Conservation (phyloP, 768 basidiomycete species). For the Termitomyces sp. region DNA sequence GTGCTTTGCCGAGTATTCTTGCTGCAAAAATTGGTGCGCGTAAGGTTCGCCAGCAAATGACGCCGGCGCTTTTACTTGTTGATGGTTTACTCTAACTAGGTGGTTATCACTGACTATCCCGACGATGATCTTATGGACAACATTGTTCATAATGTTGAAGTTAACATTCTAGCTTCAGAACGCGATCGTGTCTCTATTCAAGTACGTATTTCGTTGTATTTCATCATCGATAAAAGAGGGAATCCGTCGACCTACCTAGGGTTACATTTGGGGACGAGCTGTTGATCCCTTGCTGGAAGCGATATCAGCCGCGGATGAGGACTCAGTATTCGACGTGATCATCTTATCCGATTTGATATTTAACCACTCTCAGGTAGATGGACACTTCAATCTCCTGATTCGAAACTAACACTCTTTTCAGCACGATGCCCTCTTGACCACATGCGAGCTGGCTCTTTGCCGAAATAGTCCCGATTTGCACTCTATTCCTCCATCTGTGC, state of each 20-base stretch:
- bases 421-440: constrained; percentile 77
- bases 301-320: constrained; percentile 10
- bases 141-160: constrained; percentile 57
- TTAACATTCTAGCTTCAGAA: constrained; percentile 42
- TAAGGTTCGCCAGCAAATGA: constrained; percentile 37
- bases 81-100: constrained; percentile 31
- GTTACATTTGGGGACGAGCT: constrained; percentile 78
- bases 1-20: constrained; percentile 81
- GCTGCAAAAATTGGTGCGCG: constrained; percentile 63
- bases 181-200: constrained; percentile 28
- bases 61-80: neutral
- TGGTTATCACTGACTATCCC: constrained; percentile 90
- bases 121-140: constrained; percentile 73
- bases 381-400: neutral
- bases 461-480: neutral
- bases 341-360: constrained; percentile 92
- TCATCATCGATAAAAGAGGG: neutral
- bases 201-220: constrained; percentile 9
- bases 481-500: constrained; percentile 26
- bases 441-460: constrained; percentile 50
- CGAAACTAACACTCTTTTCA: constrained; percentile 20
- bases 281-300: constrained; percentile 37
- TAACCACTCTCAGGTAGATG: constrained; percentile 82
- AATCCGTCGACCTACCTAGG: constrained; percentile 29
- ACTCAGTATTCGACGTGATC: constrained; percentile 61